These are phyloP conservation scores for Rosa multiflora DNA, from an alignment of 306 rosid species.

Conservation along the genomic window DNA sequence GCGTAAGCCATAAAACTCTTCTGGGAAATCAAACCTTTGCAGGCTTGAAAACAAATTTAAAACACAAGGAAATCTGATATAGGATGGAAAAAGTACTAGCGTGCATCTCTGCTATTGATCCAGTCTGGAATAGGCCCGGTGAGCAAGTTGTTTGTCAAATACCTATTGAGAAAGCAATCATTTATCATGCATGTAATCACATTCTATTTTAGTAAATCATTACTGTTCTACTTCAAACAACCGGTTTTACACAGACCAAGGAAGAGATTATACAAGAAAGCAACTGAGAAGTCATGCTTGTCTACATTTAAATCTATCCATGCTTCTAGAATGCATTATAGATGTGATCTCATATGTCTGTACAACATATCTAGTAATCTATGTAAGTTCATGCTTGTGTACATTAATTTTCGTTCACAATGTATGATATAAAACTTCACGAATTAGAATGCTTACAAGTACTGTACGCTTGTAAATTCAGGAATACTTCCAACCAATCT, in stretches of 20 bases:
- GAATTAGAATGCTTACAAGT: neutral
- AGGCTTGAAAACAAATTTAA: neutral
- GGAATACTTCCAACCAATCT: slow-evolving; percentile 18
- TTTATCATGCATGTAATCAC: neutral
- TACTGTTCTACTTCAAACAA: neutral
- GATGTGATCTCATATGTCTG: neutral
- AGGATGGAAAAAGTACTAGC: slow-evolving; percentile 4
- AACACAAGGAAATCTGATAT: neutral
- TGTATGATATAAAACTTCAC: neutral
- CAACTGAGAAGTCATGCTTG: neutral
- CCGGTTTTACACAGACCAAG: neutral
- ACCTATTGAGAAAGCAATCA: slow-evolving; percentile 11
- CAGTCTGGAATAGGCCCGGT: slow-evolving; percentile 25
- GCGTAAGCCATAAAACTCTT: neutral
- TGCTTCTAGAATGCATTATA: neutral
- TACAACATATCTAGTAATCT: neutral
- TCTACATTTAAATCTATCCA: neutral
- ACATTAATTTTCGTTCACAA: neutral
- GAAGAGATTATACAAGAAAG: neutral
- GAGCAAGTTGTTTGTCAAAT: slow-evolving; percentile 29
- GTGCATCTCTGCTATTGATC: neutral
- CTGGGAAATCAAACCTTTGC: neutral
- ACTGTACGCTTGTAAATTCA: neutral
- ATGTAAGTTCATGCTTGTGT: neutral
- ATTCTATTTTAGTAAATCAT: neutral